Conservation (phyloP, 371 early-diverging fungal genomes). For the Chytridiales sp. region DNA sequence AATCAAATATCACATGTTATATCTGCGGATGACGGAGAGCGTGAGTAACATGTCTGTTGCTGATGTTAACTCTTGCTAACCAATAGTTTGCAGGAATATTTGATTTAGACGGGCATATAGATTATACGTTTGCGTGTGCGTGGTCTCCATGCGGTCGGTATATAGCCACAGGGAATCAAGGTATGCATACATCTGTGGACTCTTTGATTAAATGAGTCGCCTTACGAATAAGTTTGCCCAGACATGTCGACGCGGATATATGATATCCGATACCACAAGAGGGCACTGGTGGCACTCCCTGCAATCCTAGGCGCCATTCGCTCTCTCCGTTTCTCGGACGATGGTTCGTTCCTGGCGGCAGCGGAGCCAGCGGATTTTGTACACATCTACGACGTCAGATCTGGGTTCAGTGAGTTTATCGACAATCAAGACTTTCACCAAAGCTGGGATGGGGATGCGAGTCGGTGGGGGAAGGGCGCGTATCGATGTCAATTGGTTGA, state of each 20-base stretch:
- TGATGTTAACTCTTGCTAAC: background rate
- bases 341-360: slow-evolving; percentile 67
- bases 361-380: slow-evolving; percentile 75
- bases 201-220: background rate
- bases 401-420: background rate
- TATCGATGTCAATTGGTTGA: slow-evolving; percentile 64
- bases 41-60: slow-evolving; percentile 25
- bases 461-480: slow-evolving; percentile 21
- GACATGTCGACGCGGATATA: slow-evolving; percentile 63
- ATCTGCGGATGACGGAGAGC: slow-evolving; percentile 57
- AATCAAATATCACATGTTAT: slow-evolving; percentile 55
- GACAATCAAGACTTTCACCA: background rate
- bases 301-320: slow-evolving; percentile 75
- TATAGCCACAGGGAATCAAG: slow-evolving; percentile 85
- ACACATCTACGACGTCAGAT: slow-evolving; percentile 62
- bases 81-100: background rate
- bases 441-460: background rate
- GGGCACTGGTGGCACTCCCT: slow-evolving; percentile 61
- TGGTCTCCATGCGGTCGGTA: slow-evolving; percentile 73
- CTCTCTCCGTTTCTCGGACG: slow-evolving; percentile 67
- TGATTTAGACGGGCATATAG: slow-evolving; percentile 64
- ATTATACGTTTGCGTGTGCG: slow-evolving; percentile 79
- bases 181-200: slow-evolving; percentile 10
- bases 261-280: slow-evolving; percentile 66
- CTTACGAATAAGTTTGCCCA: background rate